These are phyloP conservation scores for Dactylellina cionopaga DNA, from an alignment of 2,329 filamentous ascomycete species.

Conservation along the genomic window DNA sequence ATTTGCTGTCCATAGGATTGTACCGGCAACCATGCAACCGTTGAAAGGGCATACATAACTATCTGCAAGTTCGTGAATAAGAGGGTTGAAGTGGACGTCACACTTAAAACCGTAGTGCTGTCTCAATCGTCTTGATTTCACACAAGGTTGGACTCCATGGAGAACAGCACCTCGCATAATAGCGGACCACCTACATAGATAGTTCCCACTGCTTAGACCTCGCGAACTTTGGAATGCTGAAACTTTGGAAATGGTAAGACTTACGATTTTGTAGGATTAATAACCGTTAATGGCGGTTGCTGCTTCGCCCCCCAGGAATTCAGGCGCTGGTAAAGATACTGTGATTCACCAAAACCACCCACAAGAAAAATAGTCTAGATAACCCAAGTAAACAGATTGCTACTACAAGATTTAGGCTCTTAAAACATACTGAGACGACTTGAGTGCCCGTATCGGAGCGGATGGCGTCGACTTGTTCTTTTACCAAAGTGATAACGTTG, in stretches of 20 bases:
- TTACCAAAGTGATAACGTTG: slow-evolving; percentile 23
- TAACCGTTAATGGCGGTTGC: slow-evolving; percentile 5
- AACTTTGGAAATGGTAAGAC: not conserved
- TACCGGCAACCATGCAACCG: not conserved
- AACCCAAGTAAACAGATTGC: not conserved
- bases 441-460: not conserved
- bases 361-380: slow-evolving; percentile 32
- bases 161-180: slow-evolving; percentile 43
- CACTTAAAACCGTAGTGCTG: slow-evolving; percentile 32
- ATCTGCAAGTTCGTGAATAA: not conserved
- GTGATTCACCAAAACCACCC: slow-evolving; percentile 44
- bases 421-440: not conserved
- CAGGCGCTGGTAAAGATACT: slow-evolving; percentile 29
- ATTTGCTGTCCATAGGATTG: not conserved
- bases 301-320: not conserved
- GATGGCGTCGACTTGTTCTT: slow-evolving; percentile 18
- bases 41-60: not conserved
- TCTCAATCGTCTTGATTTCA: slow-evolving; percentile 16
- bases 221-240: not conserved
- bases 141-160: not conserved
- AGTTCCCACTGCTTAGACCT: not conserved
- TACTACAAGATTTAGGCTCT: too few relatives aligned
- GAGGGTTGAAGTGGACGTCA: not conserved
- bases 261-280: slow-evolving; percentile 44
- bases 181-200: slow-evolving; percentile 32